A percentile compares a stretch with the other conserved stretches of the same genome.
Conservation (phyloP, 129 eudicot genomes). For the Helianthus tuberosus region DNA sequence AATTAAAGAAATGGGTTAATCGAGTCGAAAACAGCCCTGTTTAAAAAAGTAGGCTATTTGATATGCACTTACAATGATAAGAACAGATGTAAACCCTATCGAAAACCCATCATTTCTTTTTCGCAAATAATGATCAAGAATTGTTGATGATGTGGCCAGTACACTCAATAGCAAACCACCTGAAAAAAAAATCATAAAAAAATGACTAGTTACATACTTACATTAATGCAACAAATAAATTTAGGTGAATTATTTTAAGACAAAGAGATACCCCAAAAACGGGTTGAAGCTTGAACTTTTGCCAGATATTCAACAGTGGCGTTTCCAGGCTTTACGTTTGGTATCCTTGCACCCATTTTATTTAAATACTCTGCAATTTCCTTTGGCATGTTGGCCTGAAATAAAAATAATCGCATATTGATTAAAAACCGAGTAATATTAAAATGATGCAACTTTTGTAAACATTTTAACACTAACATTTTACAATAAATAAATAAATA, state of each 20-base stretch:
- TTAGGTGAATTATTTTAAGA: not conserved
- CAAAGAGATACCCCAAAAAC: conserved; percentile 84
- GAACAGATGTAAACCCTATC: conserved; percentile 91
- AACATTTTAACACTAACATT: not conserved
- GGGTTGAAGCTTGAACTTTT: conserved; percentile 95
- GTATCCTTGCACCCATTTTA: conserved; percentile 98
- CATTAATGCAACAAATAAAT: too few species aligned
- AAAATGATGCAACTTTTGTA: not conserved
- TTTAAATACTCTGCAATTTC: conserved; percentile 93
- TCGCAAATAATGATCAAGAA: conserved; percentile 90
- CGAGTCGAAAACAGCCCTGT: not conserved
- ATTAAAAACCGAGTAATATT: not conserved
- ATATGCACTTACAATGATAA: conserved; percentile 78
- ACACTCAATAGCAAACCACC: conserved; percentile 82
- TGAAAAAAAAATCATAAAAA: conserved; percentile 34
- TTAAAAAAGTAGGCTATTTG: not conserved
- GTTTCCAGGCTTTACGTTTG: conserved; percentile 92
- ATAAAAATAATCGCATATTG: conserved; percentile 13
- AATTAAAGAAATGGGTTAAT: not conserved
- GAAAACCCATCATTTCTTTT: conserved; percentile 79
- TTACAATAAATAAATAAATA: not conserved
- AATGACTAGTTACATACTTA: not conserved
- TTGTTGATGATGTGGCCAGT: conserved; percentile 81
- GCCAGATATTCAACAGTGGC: conserved; percentile 87
- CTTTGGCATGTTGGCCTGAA: conserved; percentile 98